Evolutionary conservation across 2,329 filamentous ascomycete genomes (phyloP).

Genomic region (Trichoderma citrinoviride): DNA sequence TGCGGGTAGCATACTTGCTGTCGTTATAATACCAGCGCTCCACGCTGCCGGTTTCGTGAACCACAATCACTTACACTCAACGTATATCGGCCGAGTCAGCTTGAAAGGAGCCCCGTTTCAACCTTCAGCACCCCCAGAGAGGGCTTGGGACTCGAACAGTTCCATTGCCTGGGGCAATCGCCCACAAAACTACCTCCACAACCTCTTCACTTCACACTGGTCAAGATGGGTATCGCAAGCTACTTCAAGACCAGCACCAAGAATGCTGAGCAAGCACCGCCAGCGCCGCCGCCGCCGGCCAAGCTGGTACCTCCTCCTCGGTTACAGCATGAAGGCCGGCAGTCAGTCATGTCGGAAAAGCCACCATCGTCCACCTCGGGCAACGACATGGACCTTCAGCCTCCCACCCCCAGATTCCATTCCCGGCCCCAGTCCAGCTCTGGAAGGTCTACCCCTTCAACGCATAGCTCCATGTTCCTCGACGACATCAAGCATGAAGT

Average conservation of each 20-base stretch:
- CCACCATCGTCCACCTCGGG: conserved; percentile 29
- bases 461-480: conserved; percentile 54
- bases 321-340: conserved; percentile 28
- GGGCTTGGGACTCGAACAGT: conserved; percentile 16
- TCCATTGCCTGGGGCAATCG: conserved; percentile 14
- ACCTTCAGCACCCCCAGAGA: not conserved
- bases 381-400: conserved; percentile 49
- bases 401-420: conserved; percentile 42
- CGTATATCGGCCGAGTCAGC: not conserved
- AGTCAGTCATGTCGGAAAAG: conserved; percentile 39
- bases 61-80: not conserved
- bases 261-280: conserved; percentile 20
- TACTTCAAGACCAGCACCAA: conserved; percentile 56
- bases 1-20: not conserved
- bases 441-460: conserved; percentile 42
- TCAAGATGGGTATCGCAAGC: conserved; percentile 57
- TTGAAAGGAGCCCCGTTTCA: not conserved
- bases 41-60: not conserved
- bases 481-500: conserved; percentile 78
- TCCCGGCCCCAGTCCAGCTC: conserved; percentile 42
- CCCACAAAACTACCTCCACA: not conserved
- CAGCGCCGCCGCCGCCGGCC: conserved; percentile 23
- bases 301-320: conserved; percentile 25
- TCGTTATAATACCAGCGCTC: not conserved
- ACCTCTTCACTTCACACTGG: not conserved